These are phyloP conservation scores for Abrus precatorius DNA, from an alignment of 306 rosid species.

Conservation along the genomic window DNA sequence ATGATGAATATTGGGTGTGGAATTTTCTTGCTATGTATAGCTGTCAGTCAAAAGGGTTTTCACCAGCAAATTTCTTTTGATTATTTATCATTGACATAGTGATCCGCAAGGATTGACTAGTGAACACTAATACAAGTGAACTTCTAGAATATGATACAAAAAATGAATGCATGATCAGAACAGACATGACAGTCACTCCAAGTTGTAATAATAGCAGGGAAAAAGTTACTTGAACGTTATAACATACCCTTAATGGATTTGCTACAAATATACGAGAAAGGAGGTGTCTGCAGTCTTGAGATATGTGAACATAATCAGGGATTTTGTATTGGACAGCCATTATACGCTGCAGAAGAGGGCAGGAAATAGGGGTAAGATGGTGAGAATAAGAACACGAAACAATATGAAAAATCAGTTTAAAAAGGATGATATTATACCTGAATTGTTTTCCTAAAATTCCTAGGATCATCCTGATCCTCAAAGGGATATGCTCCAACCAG, in stretches of 20 bases:
- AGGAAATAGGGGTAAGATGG: slow-evolving; percentile 31
- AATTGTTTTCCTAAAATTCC: slow-evolving; percentile 79
- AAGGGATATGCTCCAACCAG: slow-evolving; percentile 86
- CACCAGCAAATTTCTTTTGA: slow-evolving; percentile 12
- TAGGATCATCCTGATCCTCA: slow-evolving; percentile 84
- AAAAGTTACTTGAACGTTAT: slow-evolving; percentile 19
- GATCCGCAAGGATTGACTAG: neutral
- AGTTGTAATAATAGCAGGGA: slow-evolving; percentile 1
- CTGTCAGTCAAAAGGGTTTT: slow-evolving; percentile 33
- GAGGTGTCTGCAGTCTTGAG: slow-evolving; percentile 76
- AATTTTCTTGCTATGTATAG: slow-evolving; percentile 22
- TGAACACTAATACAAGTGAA: slow-evolving; percentile 6
- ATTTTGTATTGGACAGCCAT: slow-evolving; percentile 81
- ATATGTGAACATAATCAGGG: slow-evolving; percentile 83
- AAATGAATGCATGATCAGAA: neutral
- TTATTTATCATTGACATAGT: slow-evolving; percentile 16
- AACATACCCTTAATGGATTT: slow-evolving; percentile 68
- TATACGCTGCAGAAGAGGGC: slow-evolving; percentile 61
- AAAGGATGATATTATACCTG: slow-evolving; percentile 55
- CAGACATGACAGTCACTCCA: slow-evolving; percentile 9
- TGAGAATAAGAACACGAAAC: slow-evolving; percentile 23
- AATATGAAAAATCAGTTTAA: neutral
- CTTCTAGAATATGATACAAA: slow-evolving; percentile 11
- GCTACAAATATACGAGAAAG: slow-evolving; percentile 77
- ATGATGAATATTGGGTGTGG: neutral